Percentiles rank a stretch among this genome's conserved stretches.
These are phyloP conservation scores for Trypanosoma lewisi DNA, from an alignment of 208 protist species.

Conservation along the genomic window DNA sequence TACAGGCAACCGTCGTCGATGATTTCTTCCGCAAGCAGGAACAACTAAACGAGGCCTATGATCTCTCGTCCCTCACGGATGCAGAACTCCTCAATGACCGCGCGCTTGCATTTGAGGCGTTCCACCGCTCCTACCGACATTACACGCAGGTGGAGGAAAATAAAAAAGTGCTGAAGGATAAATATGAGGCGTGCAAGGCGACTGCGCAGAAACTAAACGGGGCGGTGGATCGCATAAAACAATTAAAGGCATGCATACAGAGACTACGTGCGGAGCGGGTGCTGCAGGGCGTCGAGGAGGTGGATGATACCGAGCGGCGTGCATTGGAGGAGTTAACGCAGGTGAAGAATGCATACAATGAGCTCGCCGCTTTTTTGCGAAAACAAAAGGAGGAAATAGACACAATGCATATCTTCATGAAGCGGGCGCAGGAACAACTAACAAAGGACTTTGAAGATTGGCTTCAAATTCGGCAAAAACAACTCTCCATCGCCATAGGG, in stretches of 20 bases:
- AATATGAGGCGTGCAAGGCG: slow-evolving; percentile 69
- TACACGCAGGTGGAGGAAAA: slow-evolving; percentile 70
- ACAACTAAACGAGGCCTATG: slow-evolving; percentile 31
- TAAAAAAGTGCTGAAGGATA: slow-evolving; percentile 63
- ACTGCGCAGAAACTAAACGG: slow-evolving; percentile 67
- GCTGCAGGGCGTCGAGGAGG: slow-evolving; percentile 54
- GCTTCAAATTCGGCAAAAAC: slow-evolving; percentile 68
- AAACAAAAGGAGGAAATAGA: slow-evolving; percentile 84
- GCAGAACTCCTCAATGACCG: slow-evolving; percentile 74
- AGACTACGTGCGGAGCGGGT: slow-evolving; percentile 79
- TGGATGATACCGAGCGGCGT: slow-evolving; percentile 45
- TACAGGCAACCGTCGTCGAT: slow-evolving; percentile 42
- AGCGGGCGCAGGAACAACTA: slow-evolving; percentile 79
- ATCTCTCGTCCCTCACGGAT: slow-evolving; percentile 71
- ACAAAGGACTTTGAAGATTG: slow-evolving; percentile 86
- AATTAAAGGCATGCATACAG: slow-evolving; percentile 69
- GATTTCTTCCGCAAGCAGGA: slow-evolving; percentile 55
- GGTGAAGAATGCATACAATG: slow-evolving; percentile 61
- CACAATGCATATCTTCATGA: slow-evolving; percentile 84
- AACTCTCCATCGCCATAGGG: slow-evolving; percentile 45
- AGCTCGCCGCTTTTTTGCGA: slow-evolving; percentile 37
- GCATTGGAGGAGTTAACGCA: slow-evolving; percentile 35
- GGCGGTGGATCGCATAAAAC: slow-evolving; percentile 68
- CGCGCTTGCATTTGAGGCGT: slow-evolving; percentile 79
- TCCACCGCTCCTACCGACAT: slow-evolving; percentile 78